phyloP scores from a whole-genome alignment of 2,329 filamentous ascomycete species.

The Hymenoscyphus repandus region DNA sequence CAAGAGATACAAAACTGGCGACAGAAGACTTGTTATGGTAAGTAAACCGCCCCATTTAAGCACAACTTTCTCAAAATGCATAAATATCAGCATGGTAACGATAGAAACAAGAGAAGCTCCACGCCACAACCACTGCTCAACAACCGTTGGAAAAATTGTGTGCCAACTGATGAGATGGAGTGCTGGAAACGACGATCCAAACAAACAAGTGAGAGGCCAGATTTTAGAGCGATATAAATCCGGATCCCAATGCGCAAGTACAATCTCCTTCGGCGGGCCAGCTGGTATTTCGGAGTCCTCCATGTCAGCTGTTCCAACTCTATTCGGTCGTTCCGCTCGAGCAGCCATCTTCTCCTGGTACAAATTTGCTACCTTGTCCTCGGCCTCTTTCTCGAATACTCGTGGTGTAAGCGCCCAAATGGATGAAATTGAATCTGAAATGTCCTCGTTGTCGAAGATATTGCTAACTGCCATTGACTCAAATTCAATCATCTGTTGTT shows the following conservation, averaged over 20 bases:
- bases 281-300: too few relatives aligned
- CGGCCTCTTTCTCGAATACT: conserved; percentile 30
- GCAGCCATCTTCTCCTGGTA: too few relatives aligned
- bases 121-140: conserved; percentile 31
- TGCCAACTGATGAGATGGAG: conserved; percentile 32
- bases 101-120: conserved; percentile 26
- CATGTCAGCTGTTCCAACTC: too few relatives aligned
- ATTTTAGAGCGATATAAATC: conserved; percentile 21
- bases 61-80: conserved; percentile 25
- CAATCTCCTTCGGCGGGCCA: conserved; percentile 12
- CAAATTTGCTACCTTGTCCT: conserved; percentile 14
- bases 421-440: conserved; percentile 20
- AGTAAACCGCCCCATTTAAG: conserved; percentile 22
- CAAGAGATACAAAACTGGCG: conserved; percentile 22
- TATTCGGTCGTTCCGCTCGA: too few relatives aligned
- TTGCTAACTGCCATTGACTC: conserved; percentile 26
- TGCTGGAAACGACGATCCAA: conserved; percentile 28
- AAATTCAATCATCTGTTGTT: conserved; percentile 22
- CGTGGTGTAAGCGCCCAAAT: conserved; percentile 31
- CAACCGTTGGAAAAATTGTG: conserved; percentile 27
- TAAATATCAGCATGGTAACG: conserved; percentile 26
- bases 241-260: conserved; percentile 16
- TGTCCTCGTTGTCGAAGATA: conserved; percentile 28
- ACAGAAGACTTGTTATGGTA: conserved; percentile 22
- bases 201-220: conserved; percentile 23